phyloP scores from a whole-genome alignment of 805 yeast species.

The Ascoidea tarda region DNA sequence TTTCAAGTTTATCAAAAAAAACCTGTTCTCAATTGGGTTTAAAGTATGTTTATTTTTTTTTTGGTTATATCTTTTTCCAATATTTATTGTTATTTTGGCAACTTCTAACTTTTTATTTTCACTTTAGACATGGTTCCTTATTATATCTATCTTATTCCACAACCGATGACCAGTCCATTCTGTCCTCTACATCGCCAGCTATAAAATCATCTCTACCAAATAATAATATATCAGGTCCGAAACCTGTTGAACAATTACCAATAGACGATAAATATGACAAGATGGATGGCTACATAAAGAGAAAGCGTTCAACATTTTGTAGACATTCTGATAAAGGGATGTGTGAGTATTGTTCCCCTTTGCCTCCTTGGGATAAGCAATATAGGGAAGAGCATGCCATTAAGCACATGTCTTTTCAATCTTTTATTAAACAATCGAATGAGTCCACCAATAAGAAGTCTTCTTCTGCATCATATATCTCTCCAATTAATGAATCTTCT shows the following conservation, averaged over 20 bases:
- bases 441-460: constrained; percentile 49
- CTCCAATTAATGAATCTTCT: constrained; percentile 64
- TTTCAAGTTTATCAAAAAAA: constrained; percentile 21
- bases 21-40: constrained; percentile 20
- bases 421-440: constrained; percentile 62
- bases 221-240: constrained; percentile 7
- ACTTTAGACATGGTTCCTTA: constrained; percentile 39
- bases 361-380: constrained; percentile 86
- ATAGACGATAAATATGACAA: constrained; percentile 57
- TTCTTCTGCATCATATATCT: constrained; percentile 51
- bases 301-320: constrained; percentile 53
- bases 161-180: no score
- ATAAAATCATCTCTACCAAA: no score
- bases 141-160: constrained; percentile 28
- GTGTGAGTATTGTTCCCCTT: constrained; percentile 95
- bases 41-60: constrained; percentile 11
- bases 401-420: constrained; percentile 81
- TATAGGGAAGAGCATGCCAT: constrained; percentile 65
- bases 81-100: constrained; percentile 14
- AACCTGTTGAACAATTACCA: constrained; percentile 34
- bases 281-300: constrained; percentile 56
- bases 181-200: no score
- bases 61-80: constrained; percentile 6
- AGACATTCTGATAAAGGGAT: constrained; percentile 87
- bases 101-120: constrained; percentile 9